These are phyloP conservation scores for Apiospora sp. DNA, from an alignment of 2,329 filamentous ascomycete species.

Conservation along the genomic window DNA sequence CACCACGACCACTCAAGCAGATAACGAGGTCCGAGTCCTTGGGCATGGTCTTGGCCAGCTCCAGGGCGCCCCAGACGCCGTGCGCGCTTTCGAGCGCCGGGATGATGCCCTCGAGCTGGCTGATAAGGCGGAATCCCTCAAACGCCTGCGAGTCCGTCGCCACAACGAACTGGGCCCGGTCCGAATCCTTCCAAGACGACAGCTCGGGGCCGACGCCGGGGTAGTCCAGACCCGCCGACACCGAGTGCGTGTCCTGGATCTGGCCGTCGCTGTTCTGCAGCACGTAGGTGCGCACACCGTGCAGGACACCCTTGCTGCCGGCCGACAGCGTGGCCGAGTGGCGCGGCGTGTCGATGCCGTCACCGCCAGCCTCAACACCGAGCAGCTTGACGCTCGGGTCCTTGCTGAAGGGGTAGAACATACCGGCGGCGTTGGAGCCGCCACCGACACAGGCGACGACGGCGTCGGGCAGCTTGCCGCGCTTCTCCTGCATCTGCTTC, in stretches of 20 bases:
- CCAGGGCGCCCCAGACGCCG: constrained; percentile 86
- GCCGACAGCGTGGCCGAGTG: constrained; percentile 90
- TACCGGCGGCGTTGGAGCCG: constrained; percentile 92
- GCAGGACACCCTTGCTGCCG: constrained; percentile 89
- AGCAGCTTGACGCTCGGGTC: constrained; percentile 87
- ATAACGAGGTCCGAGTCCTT: constrained; percentile 92
- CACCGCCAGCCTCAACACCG: constrained; percentile 94
- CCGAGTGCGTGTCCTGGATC: constrained; percentile 93
- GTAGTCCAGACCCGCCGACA: constrained; percentile 96
- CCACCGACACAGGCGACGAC: constrained; percentile 97
- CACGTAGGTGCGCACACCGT: constrained; percentile 95
- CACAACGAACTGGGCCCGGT: constrained; percentile 86
- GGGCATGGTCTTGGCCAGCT: constrained; percentile 91
- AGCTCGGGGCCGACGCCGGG: constrained; percentile 96
- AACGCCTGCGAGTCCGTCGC: constrained; percentile 94
- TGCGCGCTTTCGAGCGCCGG: constrained; percentile 94
- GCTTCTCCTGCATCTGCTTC: constrained; percentile 83
- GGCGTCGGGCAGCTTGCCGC: constrained; percentile 90
- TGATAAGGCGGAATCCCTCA: constrained; percentile 82
- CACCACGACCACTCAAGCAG: constrained; percentile 89
- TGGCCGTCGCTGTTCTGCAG: constrained; percentile 93
- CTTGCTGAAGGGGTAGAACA: constrained; percentile 96
- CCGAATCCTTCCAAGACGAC: constrained; percentile 88
- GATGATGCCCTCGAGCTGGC: constrained; percentile 93
- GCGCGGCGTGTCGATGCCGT: constrained; percentile 83